Conservation (phyloP, 2,329 filamentous ascomycete genomes). For the Huntiella savannae region DNA sequence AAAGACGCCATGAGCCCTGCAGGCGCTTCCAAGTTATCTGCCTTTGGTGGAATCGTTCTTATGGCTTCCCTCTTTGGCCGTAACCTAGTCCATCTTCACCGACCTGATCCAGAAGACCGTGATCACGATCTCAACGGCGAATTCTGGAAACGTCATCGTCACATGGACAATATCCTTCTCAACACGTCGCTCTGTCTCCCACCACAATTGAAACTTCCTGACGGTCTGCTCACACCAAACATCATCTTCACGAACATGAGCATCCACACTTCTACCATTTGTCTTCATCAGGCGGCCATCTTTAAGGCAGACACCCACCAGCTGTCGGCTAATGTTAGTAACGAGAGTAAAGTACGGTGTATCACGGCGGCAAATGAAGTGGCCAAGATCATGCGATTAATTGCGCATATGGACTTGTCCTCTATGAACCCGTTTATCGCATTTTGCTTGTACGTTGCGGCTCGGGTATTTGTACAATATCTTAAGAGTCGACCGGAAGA, state of each 20-base stretch:
- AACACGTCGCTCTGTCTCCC: slow-evolving; percentile 77
- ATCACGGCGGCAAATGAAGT: slow-evolving; percentile 89
- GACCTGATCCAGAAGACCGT: slow-evolving; percentile 60
- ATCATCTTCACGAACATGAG: slow-evolving; percentile 92
- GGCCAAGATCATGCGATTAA: slow-evolving; percentile 84
- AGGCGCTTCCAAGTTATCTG: slow-evolving; percentile 54
- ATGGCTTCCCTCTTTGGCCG: slow-evolving; percentile 82
- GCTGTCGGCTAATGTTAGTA: slow-evolving; percentile 54
- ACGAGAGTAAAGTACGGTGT: slow-evolving; percentile 82
- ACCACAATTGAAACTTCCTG: slow-evolving; percentile 56
- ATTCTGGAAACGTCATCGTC: slow-evolving; percentile 87
- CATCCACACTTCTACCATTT: slow-evolving; percentile 90
- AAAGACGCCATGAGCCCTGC: slow-evolving; percentile 49
- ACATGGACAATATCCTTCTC: slow-evolving; percentile 75
- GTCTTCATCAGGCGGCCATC: slow-evolving; percentile 93
- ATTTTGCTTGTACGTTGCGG: slow-evolving; percentile 90
- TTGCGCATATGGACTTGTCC: slow-evolving; percentile 74
- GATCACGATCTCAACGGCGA: slow-evolving; percentile 79
- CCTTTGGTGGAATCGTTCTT: slow-evolving; percentile 63
- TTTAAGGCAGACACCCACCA: slow-evolving; percentile 89
- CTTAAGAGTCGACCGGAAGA: slow-evolving; percentile 87
- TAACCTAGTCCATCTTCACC: slow-evolving; percentile 79
- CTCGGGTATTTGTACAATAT: slow-evolving; percentile 87
- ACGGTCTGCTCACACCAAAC: slow-evolving; percentile 58
- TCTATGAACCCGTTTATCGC: slow-evolving; percentile 93